Evolutionary conservation across 164 flowering plant species (phyloP), one percentile per base, ranked within the genome.

Genomic region (Chloranthus sessilifolius): DNA sequence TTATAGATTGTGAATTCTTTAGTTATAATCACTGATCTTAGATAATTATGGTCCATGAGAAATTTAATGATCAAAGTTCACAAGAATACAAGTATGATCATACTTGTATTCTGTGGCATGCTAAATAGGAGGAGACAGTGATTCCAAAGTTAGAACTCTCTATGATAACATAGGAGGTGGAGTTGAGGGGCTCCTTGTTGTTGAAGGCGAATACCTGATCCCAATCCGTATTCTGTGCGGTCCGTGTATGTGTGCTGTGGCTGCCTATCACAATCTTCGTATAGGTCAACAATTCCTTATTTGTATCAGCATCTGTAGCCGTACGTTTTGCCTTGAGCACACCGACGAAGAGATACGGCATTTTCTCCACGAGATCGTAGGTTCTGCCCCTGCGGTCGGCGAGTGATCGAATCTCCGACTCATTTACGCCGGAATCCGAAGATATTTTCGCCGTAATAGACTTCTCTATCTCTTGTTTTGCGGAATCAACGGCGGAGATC

Each of bases 161-260:
- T n/a, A n/a, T n/a, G n/a, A n/a, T n/a, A n/a, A n/a, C n/a, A n/a
- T n/a, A n/a, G 2, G 82, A 69, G 1, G 84, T 61, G 7, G 96
- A 83, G 38, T 88, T 82, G 52, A 92, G 44, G 0, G 83, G 74
- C 6, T 83, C 94, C 44, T 83, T 88, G 50, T 79, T 80, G n/a
- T n/a, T n/a, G 50, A 92, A 88, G 0, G 98, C 95, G 47, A 85
- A 92, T 20, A 85, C 96, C 45, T 85, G 94, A 52, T 92, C 95
- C 96, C 96, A 92, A 17, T 82, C 95, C 57, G 74, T 76, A 1
- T 35, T 61, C 1, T 59, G 40, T 16, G 72, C 68, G 45, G 66
- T 64, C 59, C 71, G 78, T 4, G 98, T 87, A 42, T 69, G 68
- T 29, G 83, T 65, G 25, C 70, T 71, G 52, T 85, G 95, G 6